Evolutionary conservation across 202 grass and related monocot genomes (phyloP), one percentile per base, ranked within the genome.

Genomic region (Digitaria exilis): DNA sequence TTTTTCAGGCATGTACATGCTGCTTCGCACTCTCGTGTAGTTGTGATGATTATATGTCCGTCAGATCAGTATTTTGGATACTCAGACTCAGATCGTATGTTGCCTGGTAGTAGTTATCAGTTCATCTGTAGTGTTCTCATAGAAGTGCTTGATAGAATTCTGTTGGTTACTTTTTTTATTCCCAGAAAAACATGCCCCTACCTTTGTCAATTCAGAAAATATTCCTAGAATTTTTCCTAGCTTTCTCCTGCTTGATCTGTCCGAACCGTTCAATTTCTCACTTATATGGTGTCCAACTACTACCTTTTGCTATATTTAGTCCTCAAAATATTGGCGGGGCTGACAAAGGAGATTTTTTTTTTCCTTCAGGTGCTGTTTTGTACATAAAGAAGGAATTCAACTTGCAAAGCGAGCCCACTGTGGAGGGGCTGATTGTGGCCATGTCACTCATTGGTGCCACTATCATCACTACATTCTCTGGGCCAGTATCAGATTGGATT

Each of bases 381-480:
- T 96, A 93, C 69, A 96, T 96, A 89, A 96, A 96, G 78, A 87
- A 71, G 67, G 94, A 96, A 78, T 96, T 96, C 69, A 61, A 87
- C 22, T 66, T 96, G 9, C 63, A 96, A 66, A 80, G 45, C 44
- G 70, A 93, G 16, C 93, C 93, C 4, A 96, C 90, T 5, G 64
- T 96, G 29, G 94, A 93, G 72, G 94, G 94, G 17, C 63, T 96
- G 26, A 91, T 96, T 42, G 90, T 96, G 49, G 90, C 94, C 64
- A 96, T 89, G 94, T 96, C 94, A 57, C 86, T 96, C 59, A 96
- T 96, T 43, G 94, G 94, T 3, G 94, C 94, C 8, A 97, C 94
- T 10, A 88, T 97, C 67, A 89, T 97, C 81, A 97, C 94, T 46
- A 91, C 94, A 61, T 93, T 97, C 75, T 93, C 84, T 25, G 94